Evolutionary conservation across 176 grass and related monocot genomes (phyloP), one percentile per base, ranked within the genome.

Genomic region (Dactylis glomerata): DNA sequence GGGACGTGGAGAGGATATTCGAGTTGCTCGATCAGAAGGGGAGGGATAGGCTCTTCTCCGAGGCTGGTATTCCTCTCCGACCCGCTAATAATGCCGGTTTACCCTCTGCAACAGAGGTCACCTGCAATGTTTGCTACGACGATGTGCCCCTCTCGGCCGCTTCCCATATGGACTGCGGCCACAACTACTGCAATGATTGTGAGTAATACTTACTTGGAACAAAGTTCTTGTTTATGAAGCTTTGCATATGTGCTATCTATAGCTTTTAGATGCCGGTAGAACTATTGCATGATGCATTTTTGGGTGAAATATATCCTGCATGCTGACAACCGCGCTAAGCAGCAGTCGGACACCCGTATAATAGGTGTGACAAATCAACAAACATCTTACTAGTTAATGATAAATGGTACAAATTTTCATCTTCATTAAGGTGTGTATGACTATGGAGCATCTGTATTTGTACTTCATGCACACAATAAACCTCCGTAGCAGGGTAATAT

Each of bases 1-100:
- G 96, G 96, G 89, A 95, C 32, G 96, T 98, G 3, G 93, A 95
- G 84, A 90, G 93, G 85, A 95, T 98, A 75, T 98, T 98, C 42
- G 96, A 98, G 84, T 77, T 98, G 76, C 91, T 98, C 9, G 93
- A 98, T 86, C 96, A 92, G 80, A 98, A 98, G 82, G 96, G 93
- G 32, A 91, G 78, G 64, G 87, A 94, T 22, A 91, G 89, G 78
- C 86, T 98, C 44, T 98, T 98, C 76, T 90, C 87, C 0, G 89
- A 93, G 61, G 96, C 93, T 24, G 96, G 96, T 76, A 77, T 98
- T 34, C 79, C 93, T 56, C 77, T 94, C 42, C 75, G 81, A 8
- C 57, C 68, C 3, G 36, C 83, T 23, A 86, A 61, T 68, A 90
- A 92, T 84, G 78, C 57, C 0, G 73, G 59, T 4, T 56, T 36